Base-by-base conservation (phyloP, 2,329 filamentous ascomycete species). In the Cladobotryum mycophilum region DNA sequence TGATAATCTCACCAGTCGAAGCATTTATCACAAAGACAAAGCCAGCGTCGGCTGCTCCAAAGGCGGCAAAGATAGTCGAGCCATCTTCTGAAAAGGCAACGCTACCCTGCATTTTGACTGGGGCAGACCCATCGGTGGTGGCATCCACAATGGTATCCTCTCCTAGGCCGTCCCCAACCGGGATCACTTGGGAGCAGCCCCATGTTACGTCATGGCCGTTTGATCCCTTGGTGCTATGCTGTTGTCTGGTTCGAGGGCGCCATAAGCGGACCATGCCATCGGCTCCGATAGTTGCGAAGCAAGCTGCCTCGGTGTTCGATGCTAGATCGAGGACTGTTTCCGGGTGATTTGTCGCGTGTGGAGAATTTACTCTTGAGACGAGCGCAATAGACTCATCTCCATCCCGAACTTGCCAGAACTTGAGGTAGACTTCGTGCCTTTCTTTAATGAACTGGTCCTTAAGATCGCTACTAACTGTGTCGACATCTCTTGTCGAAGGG, bases 241-340 rank as follows among this genome's bases (percentile, higher is more conserved):
- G 80, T 55, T 82, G 78, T 42, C 86, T 80, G 5, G 79, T 76
- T 65, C 81, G 86, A 11, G 88, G 82, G n/a, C 79, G 80, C 93
- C 93, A 99, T 44, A 93, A 74, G 37, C 88, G 83, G 36, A 95
- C 80, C 18, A 81, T 71, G 11, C 84, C 84, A 64, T 99, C 92
- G 49, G 85, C 81, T 35, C 92, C 93, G 37, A 96, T 76, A 1
- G 91, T 95, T 8, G 88, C 88, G 65, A 97, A 96, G 43, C 85
- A 82, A 45, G 80, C 72, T 7, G 78, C 77, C 3, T 72, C 76
- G 3, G 88, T 87, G 55, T 91, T 84, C 14, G 86, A 78, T 3
- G 81, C 81, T 5, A 97, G 73, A 58, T 85, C 86, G 33, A 96
- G 78, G 2, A 97, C 78, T 4, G 76, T 71, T 41, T 81, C 76